Evolutionary conservation across 805 yeast species (phyloP).

Genomic region (Lipomyces japonicus): DNA sequence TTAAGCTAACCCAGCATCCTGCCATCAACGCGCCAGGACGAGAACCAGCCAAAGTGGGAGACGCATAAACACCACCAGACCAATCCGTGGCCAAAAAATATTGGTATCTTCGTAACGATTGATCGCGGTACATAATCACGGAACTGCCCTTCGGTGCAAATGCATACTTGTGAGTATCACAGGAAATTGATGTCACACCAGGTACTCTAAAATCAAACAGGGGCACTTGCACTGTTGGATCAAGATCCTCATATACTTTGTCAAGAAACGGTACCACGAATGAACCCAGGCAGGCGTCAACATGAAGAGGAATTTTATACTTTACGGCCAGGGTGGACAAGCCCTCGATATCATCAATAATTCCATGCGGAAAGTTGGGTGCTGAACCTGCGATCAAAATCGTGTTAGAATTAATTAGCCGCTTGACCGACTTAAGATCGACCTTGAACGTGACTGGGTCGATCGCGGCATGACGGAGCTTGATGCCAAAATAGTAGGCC

Average conservation of each 20-base stretch:
- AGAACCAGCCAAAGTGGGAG: conserved; percentile 95
- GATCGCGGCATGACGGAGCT: conserved; percentile 71
- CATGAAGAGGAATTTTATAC: conserved; percentile 81
- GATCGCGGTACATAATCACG: conserved; percentile 77
- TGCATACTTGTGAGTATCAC: conserved; percentile 98
- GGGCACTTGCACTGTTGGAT: conserved; percentile 38
- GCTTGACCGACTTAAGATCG: conserved; percentile 56
- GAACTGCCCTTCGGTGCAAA: conserved; percentile 98
- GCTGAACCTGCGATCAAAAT: conserved; percentile 87
- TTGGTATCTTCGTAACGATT: conserved; percentile 68
- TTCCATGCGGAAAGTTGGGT: conserved; percentile 96
- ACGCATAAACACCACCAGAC: conserved; percentile 94
- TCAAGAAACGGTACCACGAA: conserved; percentile 79
- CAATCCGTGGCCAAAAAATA: conserved; percentile 80
- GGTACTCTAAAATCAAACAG: conserved; percentile 80
- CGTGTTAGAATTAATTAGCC: conserved; percentile 72
- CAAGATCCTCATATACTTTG: conserved; percentile 51
- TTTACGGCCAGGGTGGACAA: conserved; percentile 62
- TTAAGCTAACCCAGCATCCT: conserved; percentile 97
- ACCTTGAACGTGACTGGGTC: conserved; percentile 67
- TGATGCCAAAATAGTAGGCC: conserved; percentile 83
- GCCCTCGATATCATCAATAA: conserved; percentile 79
- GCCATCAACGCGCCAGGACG: conserved; percentile 96
- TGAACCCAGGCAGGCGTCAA: conserved; percentile 94
- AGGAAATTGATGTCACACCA: conserved; percentile 94